Conservation (phyloP, 2,329 filamentous ascomycete species). For the Colletotrichum tropicale region DNA sequence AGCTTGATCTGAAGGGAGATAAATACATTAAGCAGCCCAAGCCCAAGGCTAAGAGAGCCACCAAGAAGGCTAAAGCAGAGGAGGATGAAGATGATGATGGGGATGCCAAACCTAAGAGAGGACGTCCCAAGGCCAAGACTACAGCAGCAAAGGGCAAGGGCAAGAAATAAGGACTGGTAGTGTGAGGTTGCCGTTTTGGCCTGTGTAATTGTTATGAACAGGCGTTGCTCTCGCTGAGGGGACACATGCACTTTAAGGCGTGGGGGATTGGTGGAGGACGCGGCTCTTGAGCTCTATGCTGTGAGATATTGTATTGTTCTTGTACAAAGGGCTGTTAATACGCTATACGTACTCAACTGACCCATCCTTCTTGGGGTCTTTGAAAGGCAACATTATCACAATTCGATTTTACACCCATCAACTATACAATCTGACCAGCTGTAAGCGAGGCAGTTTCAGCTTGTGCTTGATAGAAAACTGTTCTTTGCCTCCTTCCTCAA, state of each 20-base stretch:
- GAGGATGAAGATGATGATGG: slow-evolving; percentile 56
- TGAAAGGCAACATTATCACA: background rate
- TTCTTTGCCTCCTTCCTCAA: background rate
- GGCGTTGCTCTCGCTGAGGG: background rate
- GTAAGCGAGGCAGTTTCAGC: background rate
- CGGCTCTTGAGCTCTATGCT: background rate
- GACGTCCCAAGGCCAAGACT: slow-evolving; percentile 43
- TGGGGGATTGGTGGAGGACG: background rate
- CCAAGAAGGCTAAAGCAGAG: slow-evolving; percentile 40
- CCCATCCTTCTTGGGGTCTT: background rate
- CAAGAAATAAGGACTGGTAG: slow-evolving; percentile 36
- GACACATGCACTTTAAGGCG: background rate
- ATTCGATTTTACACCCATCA: background rate
- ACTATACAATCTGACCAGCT: background rate
- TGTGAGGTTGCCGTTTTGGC: background rate
- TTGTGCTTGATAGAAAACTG: background rate
- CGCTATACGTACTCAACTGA: background rate
- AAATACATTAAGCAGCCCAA: slow-evolving; percentile 96
- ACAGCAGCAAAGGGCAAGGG: slow-evolving; percentile 50
- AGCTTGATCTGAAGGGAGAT: slow-evolving; percentile 87
- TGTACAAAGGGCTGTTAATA: background rate
- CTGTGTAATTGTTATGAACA: background rate
- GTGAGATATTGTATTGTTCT: background rate
- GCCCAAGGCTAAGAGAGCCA: slow-evolving; percentile 55
- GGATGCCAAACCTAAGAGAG: slow-evolving; percentile 60